phyloP scores from a whole-genome alignment of 306 rosid species.

The Oxytropis ochrocephala region DNA sequence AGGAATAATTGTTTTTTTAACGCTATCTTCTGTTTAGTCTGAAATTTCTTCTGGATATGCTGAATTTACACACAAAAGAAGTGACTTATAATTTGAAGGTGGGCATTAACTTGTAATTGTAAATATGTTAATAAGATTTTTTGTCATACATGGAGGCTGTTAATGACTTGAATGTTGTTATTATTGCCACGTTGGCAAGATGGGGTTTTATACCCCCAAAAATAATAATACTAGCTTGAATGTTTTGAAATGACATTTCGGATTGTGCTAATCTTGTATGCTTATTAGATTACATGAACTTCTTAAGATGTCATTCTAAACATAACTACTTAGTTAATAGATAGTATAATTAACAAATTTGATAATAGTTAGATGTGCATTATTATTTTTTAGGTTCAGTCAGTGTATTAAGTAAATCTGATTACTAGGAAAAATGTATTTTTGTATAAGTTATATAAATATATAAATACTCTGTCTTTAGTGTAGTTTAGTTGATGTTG shows the following conservation, averaged over 20 bases:
- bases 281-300: background rate
- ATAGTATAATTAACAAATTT: background rate
- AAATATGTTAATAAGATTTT: background rate
- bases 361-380: background rate
- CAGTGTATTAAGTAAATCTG: background rate
- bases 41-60: background rate
- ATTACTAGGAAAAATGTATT: background rate
- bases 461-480: background rate
- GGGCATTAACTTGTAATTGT: background rate
- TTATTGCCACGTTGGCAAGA: background rate
- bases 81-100: slow-evolving; percentile 1
- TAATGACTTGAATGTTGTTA: slow-evolving; percentile 9
- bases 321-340: background rate
- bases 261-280: background rate
- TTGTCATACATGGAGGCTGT: background rate
- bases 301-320: background rate
- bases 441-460: background rate
- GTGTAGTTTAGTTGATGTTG: too few species aligned
- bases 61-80: background rate
- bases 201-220: background rate
- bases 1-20: slow-evolving; percentile 7
- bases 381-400: background rate
- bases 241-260: background rate
- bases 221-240: background rate
- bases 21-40: background rate